phyloP scores from a whole-genome alignment of 2,329 filamentous ascomycete genomes.

The Claviceps spartinae region DNA sequence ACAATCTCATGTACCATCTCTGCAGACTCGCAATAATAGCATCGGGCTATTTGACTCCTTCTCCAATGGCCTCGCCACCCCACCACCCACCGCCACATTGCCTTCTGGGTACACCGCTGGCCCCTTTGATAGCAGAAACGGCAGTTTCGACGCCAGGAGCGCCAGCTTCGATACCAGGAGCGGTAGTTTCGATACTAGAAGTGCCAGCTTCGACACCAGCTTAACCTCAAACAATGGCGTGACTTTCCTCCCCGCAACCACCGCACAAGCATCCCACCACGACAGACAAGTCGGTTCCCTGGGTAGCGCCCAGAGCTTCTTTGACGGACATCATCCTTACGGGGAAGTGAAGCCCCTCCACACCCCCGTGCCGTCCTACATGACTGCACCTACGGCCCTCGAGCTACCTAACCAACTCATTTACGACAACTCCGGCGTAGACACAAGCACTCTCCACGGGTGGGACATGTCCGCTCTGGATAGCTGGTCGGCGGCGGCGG shows the following conservation, averaged over 20 bases:
- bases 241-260: constrained; percentile 17
- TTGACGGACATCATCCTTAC: constrained; percentile 19
- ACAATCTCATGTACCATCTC: constrained; percentile 19
- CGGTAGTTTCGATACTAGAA: constrained; percentile 4
- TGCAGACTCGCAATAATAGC: constrained; percentile 20
- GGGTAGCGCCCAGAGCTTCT: constrained; percentile 18
- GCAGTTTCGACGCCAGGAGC: constrained; percentile 26
- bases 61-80: constrained; percentile 39
- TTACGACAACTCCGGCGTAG: constrained; percentile 21
- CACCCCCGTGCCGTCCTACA: constrained; percentile 17
- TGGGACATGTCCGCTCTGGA: constrained; percentile 27
- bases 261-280: constrained; percentile 12
- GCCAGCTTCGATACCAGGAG: constrained; percentile 4
- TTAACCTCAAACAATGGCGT: constrained; percentile 18
- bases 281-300: constrained; percentile 14
- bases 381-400: constrained; percentile 16
- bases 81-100: constrained; percentile 40
- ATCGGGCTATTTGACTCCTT: constrained; percentile 36
- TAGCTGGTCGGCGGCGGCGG: constrained; percentile 15
- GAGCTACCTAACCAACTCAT: constrained; percentile 20
- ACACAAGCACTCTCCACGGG: constrained; percentile 18
- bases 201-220: constrained; percentile 29
- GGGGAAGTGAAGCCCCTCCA: constrained; percentile 22
- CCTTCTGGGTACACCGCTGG: constrained; percentile 29
- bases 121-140: constrained; percentile 8